Base-by-base conservation (phyloP, 495 filamentous ascomycete species). In the Pyronema domesticum region DNA sequence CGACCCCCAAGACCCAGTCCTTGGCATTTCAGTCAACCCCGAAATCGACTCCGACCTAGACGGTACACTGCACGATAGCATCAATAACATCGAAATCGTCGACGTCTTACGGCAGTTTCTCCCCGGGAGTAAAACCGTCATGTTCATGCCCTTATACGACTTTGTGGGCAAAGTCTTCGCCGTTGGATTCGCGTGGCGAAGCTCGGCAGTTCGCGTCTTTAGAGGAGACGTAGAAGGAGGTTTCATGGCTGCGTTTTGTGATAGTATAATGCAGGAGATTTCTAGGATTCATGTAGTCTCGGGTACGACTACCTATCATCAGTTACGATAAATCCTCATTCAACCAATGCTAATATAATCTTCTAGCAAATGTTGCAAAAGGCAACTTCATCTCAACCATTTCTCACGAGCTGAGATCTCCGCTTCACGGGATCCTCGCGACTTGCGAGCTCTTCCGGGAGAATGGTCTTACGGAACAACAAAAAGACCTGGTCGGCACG, bases 401-500 rank as follows among this genome's bases (percentile, higher is more conserved):
- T 9, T 69, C 68, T 23, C 69, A 71, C 55, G 69, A 71, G 37
- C 57, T 71, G 17, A 55, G 69, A 23, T 67, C 64, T 3, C 69
- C 69, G 13, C 61, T 71, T 3, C 69, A 71, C 57, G 69, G 67
- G 3, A 68, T 69, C 30, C 63, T 71, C 19, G 69, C 67, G 5
- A 65, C 61, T 42, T 61, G 59, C 4, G 69, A 71, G 33, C 63
- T 71, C 19, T 54, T 70, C 18, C 57, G 60, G 15, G 68, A 68
- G 17, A 62, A 19, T 17, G 11, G 13, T 49, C 15, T 40, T 52
- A 35, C 19, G 18, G 59, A 66, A 1, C 67, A 69, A 53, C 79
- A 83, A 61, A 67, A 67, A 30, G 79, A 76, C 14, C 70, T 84
- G 18, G 68, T 85, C 1, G 72, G 80, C 46, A 85, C 81, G 7